Evolutionary conservation across 345 rosid species (phyloP).

Genomic region (Citrus sp.): DNA sequence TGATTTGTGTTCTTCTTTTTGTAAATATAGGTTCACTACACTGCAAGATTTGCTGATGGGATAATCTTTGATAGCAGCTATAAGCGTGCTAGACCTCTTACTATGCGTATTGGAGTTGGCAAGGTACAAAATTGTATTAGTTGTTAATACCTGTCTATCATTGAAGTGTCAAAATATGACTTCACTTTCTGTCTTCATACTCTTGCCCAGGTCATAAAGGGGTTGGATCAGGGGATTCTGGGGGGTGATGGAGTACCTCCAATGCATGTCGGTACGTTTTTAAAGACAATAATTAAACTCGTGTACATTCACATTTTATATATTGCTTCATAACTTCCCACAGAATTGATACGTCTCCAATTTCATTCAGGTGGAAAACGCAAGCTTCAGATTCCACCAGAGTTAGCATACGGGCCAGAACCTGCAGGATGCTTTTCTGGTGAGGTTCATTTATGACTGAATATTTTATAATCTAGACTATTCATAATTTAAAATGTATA

Average conservation of each 20-base stretch:
- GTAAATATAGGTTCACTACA: conserved; percentile 61
- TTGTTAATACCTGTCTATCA: not conserved
- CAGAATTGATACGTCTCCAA: not conserved
- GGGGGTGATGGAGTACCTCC: conserved; percentile 96
- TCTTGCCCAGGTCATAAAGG: conserved; percentile 62
- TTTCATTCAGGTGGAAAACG: conserved; percentile 67
- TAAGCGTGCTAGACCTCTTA: conserved; percentile 87
- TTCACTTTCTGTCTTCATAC: not conserved
- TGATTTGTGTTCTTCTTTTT: not conserved
- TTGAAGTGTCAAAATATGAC: not conserved
- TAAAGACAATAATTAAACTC: not conserved
- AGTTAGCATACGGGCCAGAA: conserved; percentile 91
- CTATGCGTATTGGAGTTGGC: conserved; percentile 93
- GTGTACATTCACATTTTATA: not conserved
- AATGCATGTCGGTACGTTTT: conserved; percentile 67
- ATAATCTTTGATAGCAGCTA: conserved; percentile 90
- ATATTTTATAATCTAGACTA: not conserved
- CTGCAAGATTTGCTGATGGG: conserved; percentile 92
- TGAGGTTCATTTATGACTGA: conserved; percentile 18
- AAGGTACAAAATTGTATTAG: conserved; percentile 41
- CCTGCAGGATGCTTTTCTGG: conserved; percentile 98
- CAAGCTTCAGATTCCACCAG: conserved; percentile 84
- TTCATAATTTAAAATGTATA: not conserved
- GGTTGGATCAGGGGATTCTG: conserved; percentile 88
- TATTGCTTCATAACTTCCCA: not conserved